phyloP scores from a whole-genome alignment of 345 rosid species.

The Rubroshorea leprosula region DNA sequence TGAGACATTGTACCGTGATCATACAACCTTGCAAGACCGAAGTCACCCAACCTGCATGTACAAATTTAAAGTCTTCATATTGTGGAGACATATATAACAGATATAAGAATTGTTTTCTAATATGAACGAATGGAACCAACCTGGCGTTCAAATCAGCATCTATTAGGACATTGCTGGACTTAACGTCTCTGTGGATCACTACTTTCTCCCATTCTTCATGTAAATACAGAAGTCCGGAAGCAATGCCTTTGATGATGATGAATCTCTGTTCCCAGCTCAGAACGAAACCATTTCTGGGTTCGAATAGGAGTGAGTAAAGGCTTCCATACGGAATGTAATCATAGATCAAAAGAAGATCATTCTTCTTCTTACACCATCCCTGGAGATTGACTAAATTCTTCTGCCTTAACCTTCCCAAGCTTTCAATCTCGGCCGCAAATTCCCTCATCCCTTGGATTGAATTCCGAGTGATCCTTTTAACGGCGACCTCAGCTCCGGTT shows the following conservation, averaged over 20 bases:
- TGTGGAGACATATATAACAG: no score
- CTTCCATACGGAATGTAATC: conserved; percentile 67
- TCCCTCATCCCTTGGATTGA: conserved; percentile 73
- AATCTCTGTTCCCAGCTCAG: conserved; percentile 68
- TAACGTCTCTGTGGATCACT: conserved; percentile 71
- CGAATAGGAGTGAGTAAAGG: conserved; percentile 45
- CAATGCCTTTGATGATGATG: conserved; percentile 56
- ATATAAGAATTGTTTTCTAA: no score
- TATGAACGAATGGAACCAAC: no score
- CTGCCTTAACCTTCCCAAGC: conserved; percentile 62
- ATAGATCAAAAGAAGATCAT: conserved; percentile 59
- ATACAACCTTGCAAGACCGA: conserved; percentile 72
- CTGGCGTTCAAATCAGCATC: conserved; percentile 58
- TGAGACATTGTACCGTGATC: conserved; percentile 56
- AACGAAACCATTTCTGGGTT: conserved; percentile 14
- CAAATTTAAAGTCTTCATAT: no score
- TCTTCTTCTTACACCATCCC: conserved; percentile 64
- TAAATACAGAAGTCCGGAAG: conserved; percentile 56
- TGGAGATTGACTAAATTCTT: conserved; percentile 64
- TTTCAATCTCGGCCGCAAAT: conserved; percentile 66
- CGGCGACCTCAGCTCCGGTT: conserved; percentile 42
- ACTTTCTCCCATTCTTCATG: conserved; percentile 77
- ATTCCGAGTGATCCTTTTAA: conserved; percentile 52
- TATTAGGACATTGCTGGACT: conserved; percentile 72
- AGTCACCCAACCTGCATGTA: conserved; percentile 49